These are phyloP conservation scores for Euphorbia lathyris DNA, from an alignment of 345 rosid species.

Conservation along the genomic window DNA sequence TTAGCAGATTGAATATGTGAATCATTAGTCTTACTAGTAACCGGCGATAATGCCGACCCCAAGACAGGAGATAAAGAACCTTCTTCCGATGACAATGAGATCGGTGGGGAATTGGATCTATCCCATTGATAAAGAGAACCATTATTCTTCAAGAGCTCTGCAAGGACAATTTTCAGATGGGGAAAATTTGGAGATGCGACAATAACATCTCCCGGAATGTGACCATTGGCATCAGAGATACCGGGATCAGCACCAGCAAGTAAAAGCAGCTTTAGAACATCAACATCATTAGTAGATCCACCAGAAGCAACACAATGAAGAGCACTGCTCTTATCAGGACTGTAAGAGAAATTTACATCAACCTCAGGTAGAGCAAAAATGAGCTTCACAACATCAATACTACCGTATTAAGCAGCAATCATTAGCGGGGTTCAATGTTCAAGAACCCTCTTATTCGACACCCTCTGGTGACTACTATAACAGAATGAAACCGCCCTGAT, in stretches of 20 bases:
- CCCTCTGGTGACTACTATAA: constrained; percentile 38
- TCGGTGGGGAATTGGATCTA: constrained; percentile 36
- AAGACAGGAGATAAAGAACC: constrained; percentile 26
- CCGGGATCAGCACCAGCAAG: constrained; percentile 28
- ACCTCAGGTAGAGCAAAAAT: constrained; percentile 26
- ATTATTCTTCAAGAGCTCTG: constrained; percentile 34
- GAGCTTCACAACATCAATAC: constrained; percentile 43
- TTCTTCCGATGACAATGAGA: constrained; percentile 38
- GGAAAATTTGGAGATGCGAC: constrained; percentile 16
- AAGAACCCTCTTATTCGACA: constrained; percentile 27
- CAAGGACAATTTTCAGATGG: constrained; percentile 12
- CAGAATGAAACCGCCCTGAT: constrained; percentile 40
- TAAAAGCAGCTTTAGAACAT: constrained; percentile 54
- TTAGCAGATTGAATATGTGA: too few relatives aligned
- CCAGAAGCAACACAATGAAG: constrained; percentile 80
- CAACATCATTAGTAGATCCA: constrained; percentile 43
- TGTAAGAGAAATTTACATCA: constrained; percentile 45
- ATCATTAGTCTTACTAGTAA: constrained; percentile 24
- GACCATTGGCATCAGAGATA: constrained; percentile 24
- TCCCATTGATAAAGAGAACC: constrained; percentile 26
- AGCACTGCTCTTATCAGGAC: constrained; percentile 53
- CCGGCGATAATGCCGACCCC: constrained; percentile 33
- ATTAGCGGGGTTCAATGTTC: constrained; percentile 33
- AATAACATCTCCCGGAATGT: constrained; percentile 29
- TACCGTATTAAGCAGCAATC: constrained; percentile 49